Evolutionary conservation across 257 asterid species (phyloP), one percentile per base, ranked within the genome.

Genomic region (Striga asiatica): DNA sequence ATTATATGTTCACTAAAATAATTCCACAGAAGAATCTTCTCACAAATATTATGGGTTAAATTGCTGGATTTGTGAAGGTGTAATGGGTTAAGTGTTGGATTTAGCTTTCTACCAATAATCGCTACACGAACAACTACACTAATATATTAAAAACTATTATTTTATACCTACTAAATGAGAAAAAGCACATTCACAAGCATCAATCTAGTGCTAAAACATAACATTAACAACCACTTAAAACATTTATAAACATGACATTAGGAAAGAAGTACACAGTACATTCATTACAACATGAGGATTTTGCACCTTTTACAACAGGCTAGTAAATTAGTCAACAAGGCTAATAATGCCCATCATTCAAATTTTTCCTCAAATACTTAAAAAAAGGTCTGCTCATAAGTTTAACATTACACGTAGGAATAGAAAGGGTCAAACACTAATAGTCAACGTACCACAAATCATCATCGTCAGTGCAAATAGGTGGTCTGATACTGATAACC

Each of bases 401-500:
- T 74, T 58, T 65, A 76, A 69, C 61, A 75, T 76, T 62, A 50
- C 79, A 65, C 21, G n/a, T n/a, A 65, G 67, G 80, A 80, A 56
- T 74, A 53, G 56, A 66, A 71, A 62, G 69, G 81, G 85, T 77
- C 65, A 80, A 75, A 6, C 75, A 66, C 89, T 81, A 79, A 62
- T 47, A 69, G 84, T 80, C 68, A 85, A 74, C 50, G 55, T 80
- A 76, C 70, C 81, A 68, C 66, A 76, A 66, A 77, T 74, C 83
- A 69, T 72, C 50, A 66, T 60, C 67, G 52, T 49, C 31, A 86
- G 96, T 89, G 95, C 83, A 89, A 74, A 76, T 81, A 89, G 24
- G 93, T 78, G 47, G 96, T 76, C 71, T 83, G 98, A 68, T 89
- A 89, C 75, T 83, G 98, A 79, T 78, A 86, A 19, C 80, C 84